Base-by-base conservation (phyloP, 257 asterid species). In the Solanum pimpinellifolium region DNA sequence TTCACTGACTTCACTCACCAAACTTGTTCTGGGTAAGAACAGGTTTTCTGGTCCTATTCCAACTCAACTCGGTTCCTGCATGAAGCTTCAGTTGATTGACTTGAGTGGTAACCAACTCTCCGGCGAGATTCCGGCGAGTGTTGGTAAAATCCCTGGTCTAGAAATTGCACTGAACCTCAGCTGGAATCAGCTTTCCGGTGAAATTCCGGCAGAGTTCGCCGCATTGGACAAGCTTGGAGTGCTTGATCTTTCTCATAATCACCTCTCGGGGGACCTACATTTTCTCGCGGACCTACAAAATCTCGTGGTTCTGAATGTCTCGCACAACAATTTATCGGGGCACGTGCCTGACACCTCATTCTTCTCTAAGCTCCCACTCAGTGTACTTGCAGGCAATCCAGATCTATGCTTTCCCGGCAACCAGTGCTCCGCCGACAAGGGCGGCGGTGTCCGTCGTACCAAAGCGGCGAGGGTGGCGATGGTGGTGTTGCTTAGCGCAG, bases 101-200 rank as follows among this genome's bases (percentile, higher is more conserved):
- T 90, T 95, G 85, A 94, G 98, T 91, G 89, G 92, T 88, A 95
- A 95, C 39, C 84, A 88, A 21, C 89, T 95, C 18, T 90, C 91
- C 27, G 98, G 96, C 7, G 80, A 68, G 86, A 92, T 95, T 80
- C 98, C 98, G 37, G 92, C 91, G 9, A 91, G 89, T 75, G 85
- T 95, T 83, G 95, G 98, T 60, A 94, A 90, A 74, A 93, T 95
- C 69, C 95, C 97, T 46, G 94, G 94, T 0, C 56, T 95, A 41
- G 98, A 94, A 85, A 95, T 95, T 41, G 93, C 97, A 21, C 90
- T 95, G 52, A 95, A 95, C 85, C 81, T 95, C 86, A 95, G 98
- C 92, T 92, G 94, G 92, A 95, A 95, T 75, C 87, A 74, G 16
- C 93, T 95, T 41, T 90, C 94, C 46, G 98, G 98, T 68, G 87